Base-by-base conservation (phyloP, 2,329 filamentous ascomycete genomes). In the Sporothrix variecibatus region DNA sequence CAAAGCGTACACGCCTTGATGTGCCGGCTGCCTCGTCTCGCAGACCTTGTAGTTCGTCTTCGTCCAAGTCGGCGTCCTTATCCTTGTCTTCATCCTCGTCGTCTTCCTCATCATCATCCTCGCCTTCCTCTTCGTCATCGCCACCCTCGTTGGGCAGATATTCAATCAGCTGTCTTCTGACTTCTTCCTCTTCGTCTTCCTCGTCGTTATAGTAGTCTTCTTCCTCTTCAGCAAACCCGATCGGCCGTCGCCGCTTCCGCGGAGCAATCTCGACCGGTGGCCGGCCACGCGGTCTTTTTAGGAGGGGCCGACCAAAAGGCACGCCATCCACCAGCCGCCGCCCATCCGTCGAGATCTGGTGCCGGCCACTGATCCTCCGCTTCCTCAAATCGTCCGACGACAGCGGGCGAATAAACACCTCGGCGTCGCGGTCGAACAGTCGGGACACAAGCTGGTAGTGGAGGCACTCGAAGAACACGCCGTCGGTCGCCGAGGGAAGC, bases 271-370 rank as follows among this genome's bases (percentile, higher is more conserved):
- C 84, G 53, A 97, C 84, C 0, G 87, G 81, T 0, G 94, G 94
- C 65, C 94, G 88, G 74, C 86, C 86, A 8, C 86, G 85, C 0
- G 87, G 85, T 1, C 83, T 79, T 78, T 88, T 88, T 9, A 95
- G 83, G 79, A 90, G 90, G 0, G 92, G 91, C 75, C 92, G 88
- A 2, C 95, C 95, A 80, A 95, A 97, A 0, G 94, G 89, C 26
- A 97, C 86, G 3, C 95, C 95, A 80, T 98, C 95, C 12, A 96
- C 87, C 6, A 98, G 86, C 80, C 95, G 94, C 77, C 87, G 91
- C 3, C 95, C 95, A 81, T 94, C 92, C 1, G 84, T 79, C 0
- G 92, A 90, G 72, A 98, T 97, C 81, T 98, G 95, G 76, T 92
- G 86, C 67, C 95, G 90, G 34, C 95, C 95, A 74, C 90, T 91